phyloP scores from a whole-genome alignment of 176 grass and related monocot species.

The Saccharum spontaneum region DNA sequence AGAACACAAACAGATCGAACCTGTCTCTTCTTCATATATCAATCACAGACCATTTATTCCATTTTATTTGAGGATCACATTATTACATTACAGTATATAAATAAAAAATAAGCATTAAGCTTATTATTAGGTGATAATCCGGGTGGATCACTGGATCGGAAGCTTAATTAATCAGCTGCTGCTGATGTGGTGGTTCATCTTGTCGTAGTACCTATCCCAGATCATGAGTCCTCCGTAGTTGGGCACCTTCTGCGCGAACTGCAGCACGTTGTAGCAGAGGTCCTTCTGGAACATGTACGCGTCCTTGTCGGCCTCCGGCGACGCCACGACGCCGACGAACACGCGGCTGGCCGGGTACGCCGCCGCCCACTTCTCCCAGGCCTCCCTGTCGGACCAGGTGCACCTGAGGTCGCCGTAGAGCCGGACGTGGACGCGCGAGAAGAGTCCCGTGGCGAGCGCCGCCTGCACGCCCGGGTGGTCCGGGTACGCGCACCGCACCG shows the following conservation, averaged over 20 bases:
- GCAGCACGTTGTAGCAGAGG: neutral
- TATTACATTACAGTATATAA: too few relatives aligned
- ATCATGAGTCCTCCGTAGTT: conserved; percentile 13
- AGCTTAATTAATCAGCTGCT: neutral
- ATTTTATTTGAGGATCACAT: too few relatives aligned
- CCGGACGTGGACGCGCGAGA: conserved; percentile 7
- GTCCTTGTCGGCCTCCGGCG: conserved; percentile 5
- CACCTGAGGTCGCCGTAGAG: neutral
- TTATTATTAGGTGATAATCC: too few relatives aligned
- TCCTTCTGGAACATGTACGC: neutral
- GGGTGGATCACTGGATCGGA: too few relatives aligned
- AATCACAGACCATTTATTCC: too few relatives aligned
- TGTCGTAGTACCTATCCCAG: conserved; percentile 32
- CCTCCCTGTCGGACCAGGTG: neutral
- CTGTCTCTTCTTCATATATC: too few relatives aligned
- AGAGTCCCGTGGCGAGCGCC: conserved; percentile 17
- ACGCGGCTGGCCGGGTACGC: neutral
- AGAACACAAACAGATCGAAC: too few relatives aligned
- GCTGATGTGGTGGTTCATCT: neutral
- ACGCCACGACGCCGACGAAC: neutral
- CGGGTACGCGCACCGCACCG: conserved; percentile 27
- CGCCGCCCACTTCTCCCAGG: neutral
- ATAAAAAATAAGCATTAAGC: too few relatives aligned
- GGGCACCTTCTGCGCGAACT: neutral
- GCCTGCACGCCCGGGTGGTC: neutral